Evolutionary conservation across 306 rosid species (phyloP).

Genomic region (Geum urbanum): DNA sequence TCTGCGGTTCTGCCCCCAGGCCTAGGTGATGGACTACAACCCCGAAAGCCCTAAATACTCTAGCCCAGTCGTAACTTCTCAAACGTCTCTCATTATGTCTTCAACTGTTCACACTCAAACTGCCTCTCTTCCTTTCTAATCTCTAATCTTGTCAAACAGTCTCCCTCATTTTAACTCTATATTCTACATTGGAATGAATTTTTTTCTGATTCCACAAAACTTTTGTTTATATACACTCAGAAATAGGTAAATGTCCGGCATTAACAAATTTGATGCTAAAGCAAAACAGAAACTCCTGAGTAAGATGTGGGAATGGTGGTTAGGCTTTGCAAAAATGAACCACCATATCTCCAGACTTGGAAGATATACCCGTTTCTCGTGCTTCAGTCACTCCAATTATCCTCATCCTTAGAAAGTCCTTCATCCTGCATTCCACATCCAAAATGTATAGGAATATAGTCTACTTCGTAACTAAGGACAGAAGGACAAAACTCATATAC

Average conservation of each 20-base stretch:
- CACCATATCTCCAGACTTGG: not conserved
- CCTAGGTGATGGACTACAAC: too few species aligned
- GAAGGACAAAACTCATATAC: not conserved
- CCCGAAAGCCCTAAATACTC: too few species aligned
- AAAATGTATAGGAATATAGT: constrained; percentile 28
- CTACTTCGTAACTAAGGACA: constrained; percentile 1
- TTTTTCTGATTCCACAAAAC: not conserved
- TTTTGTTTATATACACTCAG: not conserved
- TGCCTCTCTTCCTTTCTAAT: too few species aligned
- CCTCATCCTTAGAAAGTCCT: constrained; percentile 50
- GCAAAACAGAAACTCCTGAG: not conserved
- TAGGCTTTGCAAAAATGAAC: not conserved
- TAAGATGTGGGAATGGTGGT: not conserved
- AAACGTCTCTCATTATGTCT: too few species aligned
- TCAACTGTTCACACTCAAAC: too few species aligned
- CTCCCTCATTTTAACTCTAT: not conserved
- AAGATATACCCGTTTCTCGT: not conserved
- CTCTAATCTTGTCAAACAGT: too few species aligned
- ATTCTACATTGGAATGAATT: not conserved
- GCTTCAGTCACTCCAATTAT: constrained; percentile 74
- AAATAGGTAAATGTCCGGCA: not conserved
- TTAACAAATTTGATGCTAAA: not conserved
- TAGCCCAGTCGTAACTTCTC: too few species aligned
- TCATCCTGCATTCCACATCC: constrained; percentile 53
- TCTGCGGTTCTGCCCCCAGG: too few species aligned